Percentiles rank a stretch among this genome's conserved stretches.
Conservation (phyloP, 352 stramenopile species). For the Achlya hypogyna region DNA sequence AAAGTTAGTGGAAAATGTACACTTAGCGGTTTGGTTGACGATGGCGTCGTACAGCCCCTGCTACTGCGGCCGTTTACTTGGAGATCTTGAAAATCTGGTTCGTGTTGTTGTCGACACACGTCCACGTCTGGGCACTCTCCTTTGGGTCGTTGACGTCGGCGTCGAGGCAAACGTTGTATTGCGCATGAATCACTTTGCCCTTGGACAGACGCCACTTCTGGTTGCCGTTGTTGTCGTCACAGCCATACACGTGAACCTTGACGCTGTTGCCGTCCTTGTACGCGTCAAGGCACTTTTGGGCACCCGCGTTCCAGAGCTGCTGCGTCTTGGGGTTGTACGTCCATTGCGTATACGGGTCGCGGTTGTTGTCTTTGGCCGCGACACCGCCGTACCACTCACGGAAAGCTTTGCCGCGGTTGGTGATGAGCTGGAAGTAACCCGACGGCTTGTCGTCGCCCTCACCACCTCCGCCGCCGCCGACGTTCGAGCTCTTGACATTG, state of each 20-base stretch:
- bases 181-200: background rate
- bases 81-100: conserved; percentile 13
- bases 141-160: conserved; percentile 16
- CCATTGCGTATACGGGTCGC: background rate
- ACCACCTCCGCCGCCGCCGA: background rate
- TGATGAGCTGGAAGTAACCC: background rate
- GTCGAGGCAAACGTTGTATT: background rate
- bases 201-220: conserved; percentile 4
- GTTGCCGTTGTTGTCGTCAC: conserved; percentile 18
- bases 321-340: conserved; percentile 4
- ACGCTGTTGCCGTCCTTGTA: background rate
- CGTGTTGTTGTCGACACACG: conserved; percentile 7
- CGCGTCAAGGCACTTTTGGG: background rate
- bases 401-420: background rate
- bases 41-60: background rate
- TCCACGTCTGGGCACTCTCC: conserved; percentile 17
- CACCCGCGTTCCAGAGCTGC: background rate
- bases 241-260: conserved; percentile 8
- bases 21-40: no score
- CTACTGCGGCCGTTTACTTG: background rate
- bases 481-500: background rate
- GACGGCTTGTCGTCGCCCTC: background rate
- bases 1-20: no score
- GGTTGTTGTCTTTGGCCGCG: background rate
- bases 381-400: background rate